Evolutionary conservation across 1,284 basidiomycete species (phyloP), one percentile per base, ranked within the genome.

Genomic region (Irpex sp.): DNA sequence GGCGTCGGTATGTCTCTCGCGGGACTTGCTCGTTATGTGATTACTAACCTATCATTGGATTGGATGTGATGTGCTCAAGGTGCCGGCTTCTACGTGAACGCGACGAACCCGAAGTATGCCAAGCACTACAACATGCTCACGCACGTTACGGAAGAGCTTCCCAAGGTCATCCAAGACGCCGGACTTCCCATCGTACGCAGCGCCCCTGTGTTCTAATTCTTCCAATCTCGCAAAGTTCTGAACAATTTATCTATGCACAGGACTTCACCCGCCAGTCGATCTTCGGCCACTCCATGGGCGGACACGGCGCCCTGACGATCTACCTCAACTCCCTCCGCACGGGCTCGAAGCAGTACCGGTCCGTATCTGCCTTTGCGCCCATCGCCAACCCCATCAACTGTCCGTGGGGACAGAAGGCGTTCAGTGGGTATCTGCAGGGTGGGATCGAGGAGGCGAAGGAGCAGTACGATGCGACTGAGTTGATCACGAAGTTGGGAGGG

Each of bases 341-440:
- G 5, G 72, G 72, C 59, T 60, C 59, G 63, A 88, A 78, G 73
- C 86, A 85, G 65, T 99, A 92, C 79, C 87, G 88, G 64, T 96
- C 94, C 21, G 91, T 85, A n/a, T 97, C 94, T 8, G 97, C 94
- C 0, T 99, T 99, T 74, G 82, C 97, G 21, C 96, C 97, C 1
- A 93, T 98, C 65, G 80, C 88, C 69, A 97, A 99, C 77, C 96
- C 97, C 0, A 89, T 89, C 11, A 82, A 88, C 57, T 92, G 89
- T 59, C 88, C 91, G 0, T 98, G 97, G 96, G 97, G 97, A 36
- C 80, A 90, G 69, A 97, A 97, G 74, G 96, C 95, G 0, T 98
- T 99, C 78, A 72, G 70, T 3, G 93, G 94, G n/a, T 98, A 98
- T 78, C 85, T 99, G 21, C 77, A 82, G 62, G 89, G 89, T 17